Percentiles rank a stretch among this genome's conserved stretches.
Evolutionary conservation across 2,329 filamentous ascomycete species (phyloP).

Genomic region (Talaromyces amestolkiae): DNA sequence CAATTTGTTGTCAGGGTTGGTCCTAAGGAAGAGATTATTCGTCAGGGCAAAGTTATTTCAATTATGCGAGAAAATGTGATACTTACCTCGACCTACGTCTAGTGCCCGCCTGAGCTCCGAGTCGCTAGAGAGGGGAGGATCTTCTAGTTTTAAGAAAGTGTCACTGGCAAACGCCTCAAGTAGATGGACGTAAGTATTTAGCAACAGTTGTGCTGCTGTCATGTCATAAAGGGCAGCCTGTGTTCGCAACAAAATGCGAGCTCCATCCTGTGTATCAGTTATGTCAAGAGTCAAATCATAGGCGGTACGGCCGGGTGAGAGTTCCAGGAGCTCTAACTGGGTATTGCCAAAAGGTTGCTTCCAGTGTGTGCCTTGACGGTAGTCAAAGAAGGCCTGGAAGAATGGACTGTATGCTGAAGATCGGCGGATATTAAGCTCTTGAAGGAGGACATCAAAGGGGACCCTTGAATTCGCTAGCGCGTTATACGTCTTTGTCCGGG

Average conservation of each 20-base stretch:
- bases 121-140: neutral
- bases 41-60: too few species aligned
- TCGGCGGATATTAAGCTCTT: neutral
- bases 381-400: constrained; percentile 1
- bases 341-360: neutral
- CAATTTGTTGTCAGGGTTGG: neutral
- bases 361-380: neutral
- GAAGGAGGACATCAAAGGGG: neutral
- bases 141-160: neutral
- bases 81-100: neutral
- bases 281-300: neutral
- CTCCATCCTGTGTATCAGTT: neutral
- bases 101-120: neutral
- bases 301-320: neutral
- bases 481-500: neutral
- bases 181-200: neutral
- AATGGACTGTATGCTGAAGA: neutral
- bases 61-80: too few species aligned
- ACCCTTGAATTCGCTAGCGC: constrained; percentile 19
- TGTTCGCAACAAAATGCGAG: neutral
- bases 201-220: neutral
- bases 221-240: neutral
- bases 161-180: neutral
- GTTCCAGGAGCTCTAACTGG: neutral
- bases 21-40: neutral